These are phyloP conservation scores for Monoraphidium neglectum DNA, from an alignment of 139 green algal genomes.

Conservation along the genomic window DNA sequence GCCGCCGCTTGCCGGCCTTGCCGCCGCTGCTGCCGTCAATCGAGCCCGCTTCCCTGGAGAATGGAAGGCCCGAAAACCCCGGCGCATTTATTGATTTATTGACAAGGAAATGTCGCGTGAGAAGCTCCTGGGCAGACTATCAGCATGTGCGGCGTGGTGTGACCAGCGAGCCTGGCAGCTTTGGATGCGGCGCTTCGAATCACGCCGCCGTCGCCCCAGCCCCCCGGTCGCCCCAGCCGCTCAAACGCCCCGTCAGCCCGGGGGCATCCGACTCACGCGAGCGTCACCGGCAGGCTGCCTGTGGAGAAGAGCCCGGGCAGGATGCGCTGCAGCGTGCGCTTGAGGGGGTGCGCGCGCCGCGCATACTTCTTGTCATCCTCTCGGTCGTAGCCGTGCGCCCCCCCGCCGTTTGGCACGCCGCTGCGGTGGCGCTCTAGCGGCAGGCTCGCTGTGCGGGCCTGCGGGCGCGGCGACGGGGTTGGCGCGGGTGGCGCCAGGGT, in stretches of 20 bases:
- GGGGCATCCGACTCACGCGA: constrained; percentile 4
- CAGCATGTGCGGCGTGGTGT: background rate
- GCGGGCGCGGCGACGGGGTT: background rate
- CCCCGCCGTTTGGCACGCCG: background rate
- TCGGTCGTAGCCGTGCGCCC: background rate
- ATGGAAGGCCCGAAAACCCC: too few species aligned
- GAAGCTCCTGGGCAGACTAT: background rate
- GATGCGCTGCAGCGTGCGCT: constrained; percentile 64
- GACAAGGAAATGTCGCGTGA: background rate
- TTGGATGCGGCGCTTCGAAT: too few species aligned
- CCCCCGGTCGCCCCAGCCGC: background rate
- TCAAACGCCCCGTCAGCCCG: background rate
- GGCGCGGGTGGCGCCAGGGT: background rate
- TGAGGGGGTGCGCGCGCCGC: constrained; percentile 41
- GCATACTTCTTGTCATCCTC: constrained; percentile 68
- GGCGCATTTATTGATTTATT: too few species aligned
- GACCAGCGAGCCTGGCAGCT: too few species aligned
- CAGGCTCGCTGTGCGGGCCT: background rate
- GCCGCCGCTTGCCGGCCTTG: constrained; percentile 11
- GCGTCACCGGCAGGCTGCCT: constrained; percentile 5
- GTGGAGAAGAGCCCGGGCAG: constrained; percentile 69
- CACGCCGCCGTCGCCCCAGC: background rate
- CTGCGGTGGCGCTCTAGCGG: constrained; percentile 7
- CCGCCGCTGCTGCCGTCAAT: constrained; percentile 8
- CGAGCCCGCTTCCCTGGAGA: background rate